phyloP scores from a whole-genome alignment of 192 early-diverging fungal species.

The Coemansia sp. region DNA sequence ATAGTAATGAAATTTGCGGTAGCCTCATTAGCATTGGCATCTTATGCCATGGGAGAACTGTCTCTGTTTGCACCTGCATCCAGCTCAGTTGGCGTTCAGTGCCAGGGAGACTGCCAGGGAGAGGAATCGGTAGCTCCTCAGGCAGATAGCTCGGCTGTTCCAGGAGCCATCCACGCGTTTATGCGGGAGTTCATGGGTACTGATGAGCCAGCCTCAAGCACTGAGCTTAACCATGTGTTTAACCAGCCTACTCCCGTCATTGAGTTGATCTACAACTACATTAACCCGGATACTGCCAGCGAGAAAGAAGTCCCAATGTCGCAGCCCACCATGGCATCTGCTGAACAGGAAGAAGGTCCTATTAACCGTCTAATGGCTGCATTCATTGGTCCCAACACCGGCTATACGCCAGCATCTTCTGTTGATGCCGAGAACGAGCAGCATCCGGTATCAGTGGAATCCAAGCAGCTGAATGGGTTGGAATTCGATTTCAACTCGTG shows the following conservation, averaged over 20 bases:
- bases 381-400: neutral
- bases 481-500: slow-evolving; percentile 44
- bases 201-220: neutral
- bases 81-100: slow-evolving; percentile 14
- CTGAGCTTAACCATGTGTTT: slow-evolving; percentile 7
- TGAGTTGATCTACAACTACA: slow-evolving; percentile 46
- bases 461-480: neutral
- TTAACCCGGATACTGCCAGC: slow-evolving; percentile 8
- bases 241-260: slow-evolving; percentile 24
- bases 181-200: slow-evolving; percentile 13
- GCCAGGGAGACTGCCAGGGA: slow-evolving; percentile 34
- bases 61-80: neutral
- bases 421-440: neutral
- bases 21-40: slow-evolving; percentile 15
- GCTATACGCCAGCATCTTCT: neutral
- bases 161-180: neutral
- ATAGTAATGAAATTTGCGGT: slow-evolving; percentile 20
- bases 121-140: slow-evolving; percentile 1
- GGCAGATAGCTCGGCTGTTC: neutral
- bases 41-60: neutral
- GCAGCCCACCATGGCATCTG: neutral
- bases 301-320: too few relatives aligned
- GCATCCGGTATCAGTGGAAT: neutral
- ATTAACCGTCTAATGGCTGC: slow-evolving; percentile 12
- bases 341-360: neutral